Evolutionary conservation across 495 filamentous ascomycete genomes (phyloP).

Genomic region (Penicillium pancosmium): DNA sequence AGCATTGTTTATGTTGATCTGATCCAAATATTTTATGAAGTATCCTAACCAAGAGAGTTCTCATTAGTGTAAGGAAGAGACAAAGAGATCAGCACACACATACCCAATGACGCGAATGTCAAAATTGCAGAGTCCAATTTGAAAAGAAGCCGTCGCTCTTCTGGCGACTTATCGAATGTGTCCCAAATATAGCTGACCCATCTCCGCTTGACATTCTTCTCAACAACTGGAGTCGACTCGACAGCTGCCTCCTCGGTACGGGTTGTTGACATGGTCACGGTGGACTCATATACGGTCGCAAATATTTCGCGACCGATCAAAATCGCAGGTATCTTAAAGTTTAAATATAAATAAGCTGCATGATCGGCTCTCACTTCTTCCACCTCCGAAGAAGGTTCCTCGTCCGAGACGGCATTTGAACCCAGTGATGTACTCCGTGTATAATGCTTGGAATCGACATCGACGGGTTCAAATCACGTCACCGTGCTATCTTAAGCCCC

Average conservation of each 20-base stretch:
- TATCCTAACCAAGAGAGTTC: slow-evolving; percentile 39
- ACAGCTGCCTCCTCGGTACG: slow-evolving; percentile 19
- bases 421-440: too few relatives aligned
- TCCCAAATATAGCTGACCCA: slow-evolving; percentile 60
- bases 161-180: slow-evolving; percentile 61
- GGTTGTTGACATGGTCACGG: slow-evolving; percentile 20
- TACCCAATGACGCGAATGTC: slow-evolving; percentile 55
- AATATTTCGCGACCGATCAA: not conserved
- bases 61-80: not conserved
- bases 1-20: slow-evolving; percentile 59
- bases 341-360: not conserved
- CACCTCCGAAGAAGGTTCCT: not conserved
- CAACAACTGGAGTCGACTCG: slow-evolving; percentile 17
- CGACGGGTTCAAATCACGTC: slow-evolving; percentile 3
- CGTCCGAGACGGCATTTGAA: not conserved
- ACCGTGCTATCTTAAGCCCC: not conserved
- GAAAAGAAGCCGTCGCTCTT: slow-evolving; percentile 61
- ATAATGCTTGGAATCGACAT: not conserved
- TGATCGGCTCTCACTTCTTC: slow-evolving; percentile 1
- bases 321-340: not conserved
- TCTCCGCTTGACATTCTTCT: slow-evolving; percentile 32
- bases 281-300: not conserved
- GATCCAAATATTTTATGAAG: slow-evolving; percentile 63
- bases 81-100: not conserved
- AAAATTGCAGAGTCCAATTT: slow-evolving; percentile 61